Percentiles rank a stretch among this genome's conserved stretches.
These are phyloP conservation scores for Petunia hybrid DNA, from an alignment of 305 asterid species.

Conservation along the genomic window DNA sequence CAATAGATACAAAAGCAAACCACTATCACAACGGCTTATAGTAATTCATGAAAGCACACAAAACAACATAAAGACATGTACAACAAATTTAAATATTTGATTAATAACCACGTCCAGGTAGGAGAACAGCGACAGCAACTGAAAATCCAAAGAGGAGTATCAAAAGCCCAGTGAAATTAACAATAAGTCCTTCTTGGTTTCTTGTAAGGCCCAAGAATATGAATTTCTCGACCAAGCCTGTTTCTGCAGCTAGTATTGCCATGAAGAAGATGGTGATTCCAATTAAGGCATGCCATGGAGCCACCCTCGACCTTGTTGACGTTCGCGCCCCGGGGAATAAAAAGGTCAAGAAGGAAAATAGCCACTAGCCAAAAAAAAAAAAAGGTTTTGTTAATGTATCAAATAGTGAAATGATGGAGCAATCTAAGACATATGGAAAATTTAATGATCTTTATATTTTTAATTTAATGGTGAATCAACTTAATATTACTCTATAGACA, in stretches of 20 bases:
- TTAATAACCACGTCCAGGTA: not conserved
- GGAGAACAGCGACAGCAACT: slow-evolving; percentile 47
- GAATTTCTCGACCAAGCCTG: slow-evolving; percentile 65
- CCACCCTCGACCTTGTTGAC: slow-evolving; percentile 48
- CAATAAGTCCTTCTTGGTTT: slow-evolving; percentile 51
- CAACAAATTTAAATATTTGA: not conserved
- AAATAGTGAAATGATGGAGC: not conserved
- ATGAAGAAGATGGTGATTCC: slow-evolving; percentile 57
- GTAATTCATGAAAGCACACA: not conserved
- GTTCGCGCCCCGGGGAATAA: slow-evolving; percentile 44
- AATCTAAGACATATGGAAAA: too few relatives aligned
- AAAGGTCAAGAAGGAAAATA: slow-evolving; percentile 54
- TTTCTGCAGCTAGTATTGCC: slow-evolving; percentile 57
- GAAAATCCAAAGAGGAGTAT: slow-evolving; percentile 53
- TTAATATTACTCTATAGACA: too few relatives aligned
- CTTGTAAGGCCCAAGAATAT: slow-evolving; percentile 40
- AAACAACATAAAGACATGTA: not conserved
- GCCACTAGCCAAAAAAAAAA: slow-evolving; percentile 48
- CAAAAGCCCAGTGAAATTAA: slow-evolving; percentile 62
- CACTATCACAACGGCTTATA: not conserved
- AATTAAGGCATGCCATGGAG: slow-evolving; percentile 62
- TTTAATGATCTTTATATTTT: too few relatives aligned
- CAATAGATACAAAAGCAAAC: not conserved
- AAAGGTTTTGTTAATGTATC: not conserved
- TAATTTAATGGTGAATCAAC: too few relatives aligned